Evolutionary conservation across 805 yeast species (phyloP).

Genomic region (Spathaspora passalidarum): DNA sequence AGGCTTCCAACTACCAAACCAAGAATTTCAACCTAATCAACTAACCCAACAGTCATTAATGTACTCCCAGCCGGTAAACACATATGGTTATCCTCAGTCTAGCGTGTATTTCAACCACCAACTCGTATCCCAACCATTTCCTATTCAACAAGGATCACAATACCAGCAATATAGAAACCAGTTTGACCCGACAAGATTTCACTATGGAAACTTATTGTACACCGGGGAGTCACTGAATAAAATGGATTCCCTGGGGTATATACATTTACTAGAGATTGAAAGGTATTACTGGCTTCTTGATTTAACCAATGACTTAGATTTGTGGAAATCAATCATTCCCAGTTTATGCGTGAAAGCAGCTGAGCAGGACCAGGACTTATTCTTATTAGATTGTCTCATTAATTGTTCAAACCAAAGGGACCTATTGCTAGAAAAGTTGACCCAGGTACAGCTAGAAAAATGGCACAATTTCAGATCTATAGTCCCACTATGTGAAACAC

Average conservation of each 20-base stretch:
- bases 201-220: not conserved
- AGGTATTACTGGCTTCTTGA: constrained; percentile 39
- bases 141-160: not conserved
- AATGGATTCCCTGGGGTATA: constrained; percentile 17
- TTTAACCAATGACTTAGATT: constrained; percentile 33
- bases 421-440: constrained; percentile 8
- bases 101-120: not conserved
- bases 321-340: constrained; percentile 39
- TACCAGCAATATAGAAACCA: constrained; percentile 1
- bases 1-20: not conserved
- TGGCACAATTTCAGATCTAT: constrained; percentile 19
- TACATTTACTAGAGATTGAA: constrained; percentile 28
- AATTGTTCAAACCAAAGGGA: constrained; percentile 21
- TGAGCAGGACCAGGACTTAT: constrained; percentile 10
- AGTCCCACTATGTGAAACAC: constrained; percentile 6
- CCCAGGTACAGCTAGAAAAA: constrained; percentile 19
- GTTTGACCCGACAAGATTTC: not conserved
- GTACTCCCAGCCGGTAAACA: not conserved
- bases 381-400: constrained; percentile 27
- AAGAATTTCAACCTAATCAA: not conserved
- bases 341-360: constrained; percentile 19
- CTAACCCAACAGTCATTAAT: not conserved
- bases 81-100: not conserved
- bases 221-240: constrained; percentile 7
- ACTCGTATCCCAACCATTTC: not conserved